Conservation (phyloP, 2,329 filamentous ascomycete species). For the Rhinocladiella mackenziei region DNA sequence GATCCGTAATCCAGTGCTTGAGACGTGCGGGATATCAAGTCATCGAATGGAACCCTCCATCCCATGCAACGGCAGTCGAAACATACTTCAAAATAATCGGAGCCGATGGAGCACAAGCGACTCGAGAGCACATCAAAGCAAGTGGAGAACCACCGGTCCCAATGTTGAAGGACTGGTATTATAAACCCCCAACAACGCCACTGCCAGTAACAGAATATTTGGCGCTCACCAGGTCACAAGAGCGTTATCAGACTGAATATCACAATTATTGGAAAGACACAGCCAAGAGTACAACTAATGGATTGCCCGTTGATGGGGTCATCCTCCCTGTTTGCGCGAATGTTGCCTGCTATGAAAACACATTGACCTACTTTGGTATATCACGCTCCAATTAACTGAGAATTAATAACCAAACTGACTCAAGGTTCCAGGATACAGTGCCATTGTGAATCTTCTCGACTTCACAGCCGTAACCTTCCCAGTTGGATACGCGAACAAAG, state of each 20-base stretch:
- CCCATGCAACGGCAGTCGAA: slow-evolving; percentile 16
- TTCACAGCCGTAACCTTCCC: slow-evolving; percentile 54
- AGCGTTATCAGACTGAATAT: slow-evolving; percentile 10
- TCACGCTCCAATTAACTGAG: slow-evolving; percentile 1
- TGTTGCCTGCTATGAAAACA: slow-evolving; percentile 15
- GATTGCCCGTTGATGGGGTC: slow-evolving; percentile 49
- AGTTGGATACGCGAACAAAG: slow-evolving; percentile 12
- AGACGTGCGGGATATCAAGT: slow-evolving; percentile 51
- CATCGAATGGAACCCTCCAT: slow-evolving; percentile 25
- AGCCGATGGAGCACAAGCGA: slow-evolving; percentile 60
- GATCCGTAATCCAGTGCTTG: slow-evolving; percentile 33
- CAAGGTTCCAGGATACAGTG: slow-evolving; percentile 56
- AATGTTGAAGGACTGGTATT: slow-evolving; percentile 37
- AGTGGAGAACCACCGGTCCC: slow-evolving; percentile 59
- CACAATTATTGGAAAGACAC: slow-evolving; percentile 30
- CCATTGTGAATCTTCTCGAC: slow-evolving; percentile 60
- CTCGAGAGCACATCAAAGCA: slow-evolving; percentile 50
- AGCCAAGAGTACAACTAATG: slow-evolving; percentile 35
- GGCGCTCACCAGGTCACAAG: slow-evolving; percentile 2
- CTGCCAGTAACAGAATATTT: slow-evolving; percentile 13
- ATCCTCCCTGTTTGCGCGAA: slow-evolving; percentile 60
- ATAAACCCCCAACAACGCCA: slow-evolving; percentile 1
- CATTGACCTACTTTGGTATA: slow-evolving; percentile 18
- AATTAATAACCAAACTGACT: too few relatives aligned
- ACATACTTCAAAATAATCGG: slow-evolving; percentile 35